phyloP scores from a whole-genome alignment of 331 rosid species.

The Erythrophleum ivorense region DNA sequence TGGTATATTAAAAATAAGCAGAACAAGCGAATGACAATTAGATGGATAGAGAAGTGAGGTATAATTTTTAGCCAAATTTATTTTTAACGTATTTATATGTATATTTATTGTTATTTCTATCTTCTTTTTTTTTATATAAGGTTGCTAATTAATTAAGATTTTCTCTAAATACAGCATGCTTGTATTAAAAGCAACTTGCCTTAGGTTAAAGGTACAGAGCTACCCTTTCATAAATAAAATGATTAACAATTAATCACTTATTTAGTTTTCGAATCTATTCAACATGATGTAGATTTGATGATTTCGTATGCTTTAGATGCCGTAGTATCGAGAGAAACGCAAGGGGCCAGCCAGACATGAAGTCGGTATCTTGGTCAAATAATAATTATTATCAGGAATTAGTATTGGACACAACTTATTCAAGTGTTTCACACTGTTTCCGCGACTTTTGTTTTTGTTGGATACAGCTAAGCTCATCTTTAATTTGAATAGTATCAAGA shows the following conservation, averaged over 20 bases:
- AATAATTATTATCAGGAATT: not conserved
- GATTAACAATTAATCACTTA: not conserved
- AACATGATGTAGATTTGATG: not conserved
- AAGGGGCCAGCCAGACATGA: not conserved
- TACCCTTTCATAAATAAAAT: not conserved
- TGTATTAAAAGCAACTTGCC: not conserved
- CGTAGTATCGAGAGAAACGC: not conserved
- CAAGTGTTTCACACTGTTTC: slow-evolving; percentile 4
- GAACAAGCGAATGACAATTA: not conserved
- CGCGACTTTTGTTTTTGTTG: not conserved
- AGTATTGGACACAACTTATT: not conserved
- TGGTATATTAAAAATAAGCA: not conserved
- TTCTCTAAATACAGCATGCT: not conserved
- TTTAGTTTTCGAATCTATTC: not conserved
- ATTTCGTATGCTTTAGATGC: not conserved
- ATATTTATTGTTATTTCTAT: not conserved
- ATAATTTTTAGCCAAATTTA: not conserved
- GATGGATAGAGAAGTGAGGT: not conserved
- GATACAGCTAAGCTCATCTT: not conserved
- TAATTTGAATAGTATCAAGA: not conserved
- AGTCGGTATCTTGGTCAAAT: not conserved
- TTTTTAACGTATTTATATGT: not conserved
- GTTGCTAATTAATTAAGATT: not conserved
- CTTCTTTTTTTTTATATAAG: not conserved
- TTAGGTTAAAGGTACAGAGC: not conserved